Conservation (phyloP, 2,329 filamentous ascomycete species). For the Ampelomyces quisqualis region DNA sequence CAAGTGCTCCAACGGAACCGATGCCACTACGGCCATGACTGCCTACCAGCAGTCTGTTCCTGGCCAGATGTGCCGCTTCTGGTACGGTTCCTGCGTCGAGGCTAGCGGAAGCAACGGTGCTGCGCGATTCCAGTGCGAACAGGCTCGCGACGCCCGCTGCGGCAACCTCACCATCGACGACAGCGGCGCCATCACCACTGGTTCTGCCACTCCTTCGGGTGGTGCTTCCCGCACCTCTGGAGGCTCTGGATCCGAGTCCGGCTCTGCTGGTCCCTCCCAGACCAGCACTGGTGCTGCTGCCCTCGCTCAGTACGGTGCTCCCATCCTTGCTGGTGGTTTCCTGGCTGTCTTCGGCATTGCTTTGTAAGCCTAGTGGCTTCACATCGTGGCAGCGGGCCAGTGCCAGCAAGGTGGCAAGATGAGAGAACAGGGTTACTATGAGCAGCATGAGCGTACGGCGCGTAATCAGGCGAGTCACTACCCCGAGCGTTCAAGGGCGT, state of each 20-base stretch:
- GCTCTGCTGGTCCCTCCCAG: slow-evolving; percentile 13
- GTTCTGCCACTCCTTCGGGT: slow-evolving; percentile 22
- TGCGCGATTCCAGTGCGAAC: slow-evolving; percentile 50
- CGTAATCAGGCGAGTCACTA: slow-evolving; percentile 14
- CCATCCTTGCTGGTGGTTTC: slow-evolving; percentile 55
- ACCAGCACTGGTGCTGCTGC: slow-evolving; percentile 48
- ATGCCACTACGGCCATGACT: slow-evolving; percentile 45
- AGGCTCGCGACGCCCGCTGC: slow-evolving; percentile 48
- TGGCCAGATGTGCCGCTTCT: slow-evolving; percentile 59
- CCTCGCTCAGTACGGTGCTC: slow-evolving; percentile 53
- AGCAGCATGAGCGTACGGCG: slow-evolving; percentile 16
- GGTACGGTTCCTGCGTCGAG: slow-evolving; percentile 48
- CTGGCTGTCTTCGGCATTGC: slow-evolving; percentile 59
- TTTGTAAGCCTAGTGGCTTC: slow-evolving; percentile 51
- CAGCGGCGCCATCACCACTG: slow-evolving; percentile 20
- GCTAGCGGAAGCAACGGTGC: slow-evolving; percentile 43
- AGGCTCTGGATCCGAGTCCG: slow-evolving; percentile 28
- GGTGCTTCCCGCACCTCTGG: slow-evolving; percentile 25
- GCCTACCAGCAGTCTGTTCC: slow-evolving; percentile 60
- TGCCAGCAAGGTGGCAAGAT: slow-evolving; percentile 30
- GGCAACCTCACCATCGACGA: slow-evolving; percentile 50
- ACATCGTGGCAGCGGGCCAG: slow-evolving; percentile 32
- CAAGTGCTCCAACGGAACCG: slow-evolving; percentile 57
- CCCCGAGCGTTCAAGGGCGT: slow-evolving; percentile 30
- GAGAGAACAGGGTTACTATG: slow-evolving; percentile 19